A percentile compares a stretch with the other conserved stretches of the same genome.
These are phyloP conservation scores for Cryptococcus maquisensis DNA, from an alignment of 1,284 basidiomycete species.

Conservation along the genomic window DNA sequence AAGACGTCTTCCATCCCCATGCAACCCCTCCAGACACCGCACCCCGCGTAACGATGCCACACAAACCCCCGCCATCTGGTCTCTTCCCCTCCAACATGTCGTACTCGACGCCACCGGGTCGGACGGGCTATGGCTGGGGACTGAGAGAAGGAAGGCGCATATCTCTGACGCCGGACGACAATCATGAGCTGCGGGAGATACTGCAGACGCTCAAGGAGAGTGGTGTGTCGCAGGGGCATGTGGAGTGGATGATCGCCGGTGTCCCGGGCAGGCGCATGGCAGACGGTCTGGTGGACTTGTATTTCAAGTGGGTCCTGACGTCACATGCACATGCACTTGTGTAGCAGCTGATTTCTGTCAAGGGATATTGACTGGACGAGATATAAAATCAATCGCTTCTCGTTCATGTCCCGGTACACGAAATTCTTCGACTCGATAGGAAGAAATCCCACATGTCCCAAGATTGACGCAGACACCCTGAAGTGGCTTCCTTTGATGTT, in stretches of 20 bases:
- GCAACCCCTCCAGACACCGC: conserved; percentile 19
- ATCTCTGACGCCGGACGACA: conserved; percentile 35
- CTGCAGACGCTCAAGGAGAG: conserved; percentile 47
- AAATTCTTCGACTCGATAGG: conserved; percentile 48
- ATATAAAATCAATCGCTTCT: conserved; percentile 49
- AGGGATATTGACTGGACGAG: conserved; percentile 48
- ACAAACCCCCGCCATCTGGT: conserved; percentile 44
- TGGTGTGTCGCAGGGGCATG: conserved; percentile 45
- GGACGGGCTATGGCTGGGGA: conserved; percentile 43
- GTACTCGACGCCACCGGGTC: conserved; percentile 29
- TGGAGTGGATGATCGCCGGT: conserved; percentile 47
- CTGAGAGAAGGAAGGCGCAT: conserved; percentile 43
- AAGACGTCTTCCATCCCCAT: conserved; percentile 42
- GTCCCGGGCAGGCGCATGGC: conserved; percentile 47
- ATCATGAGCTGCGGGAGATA: conserved; percentile 42
- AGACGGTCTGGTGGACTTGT: conserved; percentile 48
- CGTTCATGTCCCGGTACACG: conserved; percentile 44
- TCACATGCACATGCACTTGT: background rate
- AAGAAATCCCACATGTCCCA: conserved; percentile 42
- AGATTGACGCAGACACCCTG: conserved; percentile 46
- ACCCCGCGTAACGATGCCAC: conserved; percentile 27
- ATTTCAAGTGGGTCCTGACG: conserved; percentile 38
- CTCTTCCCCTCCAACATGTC: conserved; percentile 40
- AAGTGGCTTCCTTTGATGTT: conserved; percentile 51
- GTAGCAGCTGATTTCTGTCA: background rate